Conservation (phyloP, 1,284 basidiomycete species). For the Ganoderma meredithae region DNA sequence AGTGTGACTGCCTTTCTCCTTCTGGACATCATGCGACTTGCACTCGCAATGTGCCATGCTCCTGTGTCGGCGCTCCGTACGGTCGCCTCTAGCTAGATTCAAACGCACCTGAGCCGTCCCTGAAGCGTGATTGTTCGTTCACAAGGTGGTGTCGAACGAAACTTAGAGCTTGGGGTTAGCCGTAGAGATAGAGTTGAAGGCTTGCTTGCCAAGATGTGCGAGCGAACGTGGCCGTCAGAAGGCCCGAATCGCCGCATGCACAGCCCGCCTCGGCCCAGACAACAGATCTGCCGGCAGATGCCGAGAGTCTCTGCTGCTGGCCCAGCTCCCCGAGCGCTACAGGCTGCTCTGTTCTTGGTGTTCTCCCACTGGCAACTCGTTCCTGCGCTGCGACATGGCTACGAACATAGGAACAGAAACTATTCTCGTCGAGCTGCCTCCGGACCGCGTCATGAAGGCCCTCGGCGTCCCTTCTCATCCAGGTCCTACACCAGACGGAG, state of each 20-base stretch:
- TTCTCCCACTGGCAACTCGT: too few relatives aligned
- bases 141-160: neutral
- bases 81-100: neutral
- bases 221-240: neutral
- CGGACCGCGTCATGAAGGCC: neutral
- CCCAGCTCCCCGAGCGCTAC: neutral
- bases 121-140: neutral
- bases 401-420: neutral
- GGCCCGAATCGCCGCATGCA: too few relatives aligned
- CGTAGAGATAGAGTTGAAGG: neutral
- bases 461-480: neutral
- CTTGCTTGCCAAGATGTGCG: neutral
- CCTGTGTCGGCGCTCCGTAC: too few relatives aligned
- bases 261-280: neutral
- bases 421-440: neutral
- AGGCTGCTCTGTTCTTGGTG: neutral
- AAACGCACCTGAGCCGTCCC: neutral
- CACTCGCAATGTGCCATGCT: too few relatives aligned
- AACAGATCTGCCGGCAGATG: neutral
- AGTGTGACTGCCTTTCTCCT: neutral
- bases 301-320: neutral
- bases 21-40: neutral
- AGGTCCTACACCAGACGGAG: neutral
- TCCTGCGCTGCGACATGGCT: too few relatives aligned
- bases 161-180: neutral